Base-by-base conservation (phyloP, 805 yeast genomes). In the Starmerella davenportii region DNA sequence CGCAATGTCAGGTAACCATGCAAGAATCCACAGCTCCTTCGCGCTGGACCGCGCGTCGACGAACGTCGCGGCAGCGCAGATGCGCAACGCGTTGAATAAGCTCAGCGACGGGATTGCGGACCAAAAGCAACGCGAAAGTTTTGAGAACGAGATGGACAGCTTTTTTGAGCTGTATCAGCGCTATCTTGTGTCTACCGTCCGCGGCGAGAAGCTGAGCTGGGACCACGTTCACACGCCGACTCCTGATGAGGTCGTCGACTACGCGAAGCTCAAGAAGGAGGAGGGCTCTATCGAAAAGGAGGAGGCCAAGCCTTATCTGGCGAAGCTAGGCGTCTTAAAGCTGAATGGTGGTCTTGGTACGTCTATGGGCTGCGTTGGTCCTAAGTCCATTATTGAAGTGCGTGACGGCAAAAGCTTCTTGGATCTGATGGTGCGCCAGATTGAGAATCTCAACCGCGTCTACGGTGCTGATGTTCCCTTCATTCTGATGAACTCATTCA, bases 361-460 rank as follows among this genome's bases (percentile, higher is more conserved):
- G 17, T 87, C 96, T 8, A 90, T 90, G 98, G 98, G 98, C 42
- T 90, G 98, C 66, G 95, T 90, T 45, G 98, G 98, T 42, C 98
- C 98, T 47, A 85, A 85, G 63, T 80, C 94, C 21, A 93, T 90
- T 49, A 90, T 90, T 57, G 98, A 90, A 66, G 98, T 90, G 36
- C 79, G 98, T 62, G 98, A 90, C 53, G 96, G 96, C 44, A 92
- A 90, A 70, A 79, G 95, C 31, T 90, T 90, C 61, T 69, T 90
- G 58, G 98, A 90, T 60, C 71, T 90, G 51, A 70, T 94, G 35
- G 98, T 90, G 33, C 79, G 98, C 60, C 98, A 90, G 66, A 87
- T 90, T 52, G 95, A 85, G 65, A 79, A 82, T 60, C 70, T 90
- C 58, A 90, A 90, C 68, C 73, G 92, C 56, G 75, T 74, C 49